Base-by-base conservation (phyloP, 257 asterid genomes). In the Rauvolfia tetraphylla region DNA sequence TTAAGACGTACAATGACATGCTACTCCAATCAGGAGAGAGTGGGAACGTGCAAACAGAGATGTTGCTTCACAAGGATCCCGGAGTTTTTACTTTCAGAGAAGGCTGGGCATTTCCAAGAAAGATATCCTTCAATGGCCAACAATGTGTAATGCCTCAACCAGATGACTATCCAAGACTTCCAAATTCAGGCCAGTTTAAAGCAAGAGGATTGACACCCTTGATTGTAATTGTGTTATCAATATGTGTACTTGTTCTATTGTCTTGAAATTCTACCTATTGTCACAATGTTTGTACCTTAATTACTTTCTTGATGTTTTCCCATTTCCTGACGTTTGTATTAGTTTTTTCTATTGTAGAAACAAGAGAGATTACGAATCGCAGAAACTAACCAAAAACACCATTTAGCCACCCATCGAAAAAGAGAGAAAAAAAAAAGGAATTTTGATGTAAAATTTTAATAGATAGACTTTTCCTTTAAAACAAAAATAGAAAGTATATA, bases 91-190 rank as follows among this genome's bases (percentile, higher is more conserved):
- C 89, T 5, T 92, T 90, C 71, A 83, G 76, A 38, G 87, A 83
- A 72, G 97, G 97, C 48, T 92, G 97, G 97, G 91, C 83, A 42
- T 92, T 92, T 83, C 97, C 97, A 0, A 80, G 91, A 75, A 90
- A 84, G 87, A 79, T 92, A 18, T 84, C 86, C 3, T 92, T 92
- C 80, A 90, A 90, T 73, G 97, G 97, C 4, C 84, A 87, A 2
- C 90, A 89, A 12, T 90, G 97, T 76, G 97, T 90, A 25, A 81
- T 92, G 84, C 96, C 97, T 14, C 66, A 79, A 61, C 90, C 93
- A 3, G 92, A 89, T 81, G 85, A 86, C 4, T 90, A 83, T 48
- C 93, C 96, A 1, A 84, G 81, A 84, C 87, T 90, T 11, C 97
- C 96, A 27, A 88, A 85, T 77, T 8, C 82, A 71, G 84, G 72